Conservation (phyloP, 805 yeast genomes). For the Kuraishia molischiana region DNA sequence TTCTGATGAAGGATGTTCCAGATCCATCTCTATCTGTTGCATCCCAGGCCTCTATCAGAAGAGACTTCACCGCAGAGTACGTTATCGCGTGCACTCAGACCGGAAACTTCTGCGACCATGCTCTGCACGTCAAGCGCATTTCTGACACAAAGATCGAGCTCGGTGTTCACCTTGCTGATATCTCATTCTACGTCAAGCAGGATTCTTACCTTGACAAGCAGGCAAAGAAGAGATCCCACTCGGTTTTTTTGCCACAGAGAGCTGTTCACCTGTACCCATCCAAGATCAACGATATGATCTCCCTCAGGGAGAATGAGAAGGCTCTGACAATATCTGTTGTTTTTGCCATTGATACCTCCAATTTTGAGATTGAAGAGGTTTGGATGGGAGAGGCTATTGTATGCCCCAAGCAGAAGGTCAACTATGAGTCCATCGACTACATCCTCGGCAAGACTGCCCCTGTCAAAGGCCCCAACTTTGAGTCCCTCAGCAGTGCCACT, state of each 20-base stretch:
- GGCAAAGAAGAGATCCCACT: conserved; percentile 81
- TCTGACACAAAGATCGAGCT: conserved; percentile 58
- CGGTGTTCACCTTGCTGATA: conserved; percentile 82
- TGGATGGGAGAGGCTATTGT: conserved; percentile 69
- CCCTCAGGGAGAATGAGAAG: conserved; percentile 50
- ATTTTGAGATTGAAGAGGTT: conserved; percentile 63
- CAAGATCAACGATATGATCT: conserved; percentile 46
- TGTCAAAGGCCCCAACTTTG: conserved; percentile 9
- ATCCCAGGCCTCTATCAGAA: conserved; percentile 29
- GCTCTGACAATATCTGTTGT: conserved; percentile 69
- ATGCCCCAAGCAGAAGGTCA: conserved; percentile 48
- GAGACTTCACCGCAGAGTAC: conserved; percentile 47
- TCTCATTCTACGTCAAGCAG: conserved; percentile 57
- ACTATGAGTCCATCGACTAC: conserved; percentile 44
- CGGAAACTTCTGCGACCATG: conserved; percentile 59
- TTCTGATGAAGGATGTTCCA: conserved; percentile 27
- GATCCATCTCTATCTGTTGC: conserved; percentile 19
- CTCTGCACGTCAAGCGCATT: conserved; percentile 65
- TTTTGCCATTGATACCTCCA: conserved; percentile 66
- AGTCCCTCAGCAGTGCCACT: conserved; percentile 38
- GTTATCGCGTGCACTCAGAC: conserved; percentile 55
- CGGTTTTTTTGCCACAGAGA: conserved; percentile 80
- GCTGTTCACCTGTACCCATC: conserved; percentile 60
- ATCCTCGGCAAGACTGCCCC: conserved; percentile 23
- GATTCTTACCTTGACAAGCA: conserved; percentile 79